Evolutionary conservation across 2,329 filamentous ascomycete species (phyloP).

Genomic region (Pseudocercospora crystallina): DNA sequence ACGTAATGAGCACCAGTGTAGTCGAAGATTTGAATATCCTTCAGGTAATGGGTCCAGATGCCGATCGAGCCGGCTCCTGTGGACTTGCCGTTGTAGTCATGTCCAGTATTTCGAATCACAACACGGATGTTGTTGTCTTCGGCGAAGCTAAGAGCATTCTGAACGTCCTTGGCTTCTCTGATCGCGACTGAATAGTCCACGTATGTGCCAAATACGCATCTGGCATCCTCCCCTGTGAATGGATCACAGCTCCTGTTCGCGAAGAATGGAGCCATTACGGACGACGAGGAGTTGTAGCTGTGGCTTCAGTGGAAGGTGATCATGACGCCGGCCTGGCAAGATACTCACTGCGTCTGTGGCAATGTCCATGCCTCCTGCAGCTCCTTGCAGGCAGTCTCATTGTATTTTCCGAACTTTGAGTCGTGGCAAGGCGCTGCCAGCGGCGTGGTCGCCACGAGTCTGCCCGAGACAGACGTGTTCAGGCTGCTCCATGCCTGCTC

Average conservation of each 20-base stretch:
- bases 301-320: neutral
- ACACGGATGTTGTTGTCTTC: constrained; percentile 51
- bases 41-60: constrained; percentile 59
- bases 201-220: constrained; percentile 48
- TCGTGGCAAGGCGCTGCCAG: constrained; percentile 56
- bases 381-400: constrained; percentile 45
- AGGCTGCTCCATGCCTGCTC: constrained; percentile 49
- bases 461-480: constrained; percentile 53
- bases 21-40: constrained; percentile 47
- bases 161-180: constrained; percentile 15
- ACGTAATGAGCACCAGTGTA: constrained; percentile 44
- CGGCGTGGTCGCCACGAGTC: constrained; percentile 54
- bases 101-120: constrained; percentile 46
- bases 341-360: constrained; percentile 45
- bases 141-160: constrained; percentile 8
- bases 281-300: constrained; percentile 37
- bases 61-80: constrained; percentile 61
- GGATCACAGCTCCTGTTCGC: constrained; percentile 45
- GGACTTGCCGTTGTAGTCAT: constrained; percentile 54
- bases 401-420: constrained; percentile 38
- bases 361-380: constrained; percentile 47
- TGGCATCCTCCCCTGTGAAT: constrained; percentile 33
- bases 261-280: constrained; percentile 42
- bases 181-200: constrained; percentile 36
- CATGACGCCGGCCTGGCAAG: neutral